phyloP scores from a whole-genome alignment of 202 grass and related monocot genomes.

The Dendrocalamus latiflorus region DNA sequence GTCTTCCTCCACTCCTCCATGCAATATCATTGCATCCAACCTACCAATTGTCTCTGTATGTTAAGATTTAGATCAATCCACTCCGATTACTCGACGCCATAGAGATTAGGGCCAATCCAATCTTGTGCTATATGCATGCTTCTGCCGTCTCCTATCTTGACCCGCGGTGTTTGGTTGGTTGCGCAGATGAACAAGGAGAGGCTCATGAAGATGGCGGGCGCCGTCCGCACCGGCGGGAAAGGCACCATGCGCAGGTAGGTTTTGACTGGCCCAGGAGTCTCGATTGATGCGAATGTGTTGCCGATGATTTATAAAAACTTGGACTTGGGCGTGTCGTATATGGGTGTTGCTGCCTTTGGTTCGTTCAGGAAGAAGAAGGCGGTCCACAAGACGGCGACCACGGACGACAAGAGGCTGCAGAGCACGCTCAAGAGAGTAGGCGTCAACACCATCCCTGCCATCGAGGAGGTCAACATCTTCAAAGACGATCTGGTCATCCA shows the following conservation, averaged over 20 bases:
- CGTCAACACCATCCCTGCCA: constrained; percentile 64
- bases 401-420: constrained; percentile 68
- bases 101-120: neutral
- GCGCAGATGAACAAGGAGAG: constrained; percentile 69
- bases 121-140: neutral
- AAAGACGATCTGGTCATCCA: constrained; percentile 74
- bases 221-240: constrained; percentile 71
- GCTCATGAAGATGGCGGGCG: constrained; percentile 81
- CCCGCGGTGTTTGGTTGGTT: neutral
- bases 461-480: constrained; percentile 75
- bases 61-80: neutral
- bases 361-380: constrained; percentile 64
- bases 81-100: neutral
- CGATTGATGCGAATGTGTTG: neutral
- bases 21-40: neutral
- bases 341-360: neutral
- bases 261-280: neutral
- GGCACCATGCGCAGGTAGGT: constrained; percentile 59
- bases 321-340: neutral
- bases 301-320: neutral
- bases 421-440: constrained; percentile 68
- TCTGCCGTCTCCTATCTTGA: neutral
- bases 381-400: constrained; percentile 58
- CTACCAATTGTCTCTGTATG: neutral
- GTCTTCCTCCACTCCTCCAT: neutral